Conservation (phyloP, 2,329 filamentous ascomycete species). For the Monilinia aucupariae region DNA sequence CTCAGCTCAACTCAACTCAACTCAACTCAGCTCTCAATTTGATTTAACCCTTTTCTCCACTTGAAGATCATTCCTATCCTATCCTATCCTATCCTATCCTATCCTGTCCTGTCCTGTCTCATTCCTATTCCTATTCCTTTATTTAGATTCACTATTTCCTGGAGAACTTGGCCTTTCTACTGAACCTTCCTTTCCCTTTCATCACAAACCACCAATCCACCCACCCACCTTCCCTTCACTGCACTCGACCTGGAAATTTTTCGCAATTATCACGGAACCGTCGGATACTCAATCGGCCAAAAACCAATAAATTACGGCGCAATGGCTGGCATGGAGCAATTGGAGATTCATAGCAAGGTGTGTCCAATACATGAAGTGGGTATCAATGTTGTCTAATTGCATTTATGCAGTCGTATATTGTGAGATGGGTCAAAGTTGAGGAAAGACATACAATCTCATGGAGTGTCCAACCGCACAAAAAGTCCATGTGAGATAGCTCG, state of each 20-base stretch:
- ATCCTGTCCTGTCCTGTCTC: too few relatives aligned
- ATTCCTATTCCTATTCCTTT: too few relatives aligned
- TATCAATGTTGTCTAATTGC: slow-evolving; percentile 15
- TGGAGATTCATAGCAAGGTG: slow-evolving; percentile 97
- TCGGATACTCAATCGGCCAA: neutral
- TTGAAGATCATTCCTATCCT: neutral
- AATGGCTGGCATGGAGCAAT: slow-evolving; percentile 94
- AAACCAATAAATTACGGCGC: slow-evolving; percentile 55
- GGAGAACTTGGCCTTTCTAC: neutral
- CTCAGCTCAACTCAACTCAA: too few relatives aligned
- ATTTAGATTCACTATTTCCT: neutral
- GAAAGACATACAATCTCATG: slow-evolving; percentile 90
- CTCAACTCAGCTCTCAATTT: too few relatives aligned
- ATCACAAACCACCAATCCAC: neutral
- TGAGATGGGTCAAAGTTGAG: slow-evolving; percentile 92
- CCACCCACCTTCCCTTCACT: neutral
- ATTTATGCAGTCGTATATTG: slow-evolving; percentile 76
- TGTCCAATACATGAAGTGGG: slow-evolving; percentile 24
- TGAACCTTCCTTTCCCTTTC: neutral
- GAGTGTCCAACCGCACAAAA: slow-evolving; percentile 97
- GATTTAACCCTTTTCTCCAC: neutral
- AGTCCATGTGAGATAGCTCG: slow-evolving; percentile 64
- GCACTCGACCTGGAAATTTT: neutral
- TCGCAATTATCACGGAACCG: neutral
- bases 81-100: too few relatives aligned